Base-by-base conservation (phyloP, 306 rosid species). In the Neltuma alba region DNA sequence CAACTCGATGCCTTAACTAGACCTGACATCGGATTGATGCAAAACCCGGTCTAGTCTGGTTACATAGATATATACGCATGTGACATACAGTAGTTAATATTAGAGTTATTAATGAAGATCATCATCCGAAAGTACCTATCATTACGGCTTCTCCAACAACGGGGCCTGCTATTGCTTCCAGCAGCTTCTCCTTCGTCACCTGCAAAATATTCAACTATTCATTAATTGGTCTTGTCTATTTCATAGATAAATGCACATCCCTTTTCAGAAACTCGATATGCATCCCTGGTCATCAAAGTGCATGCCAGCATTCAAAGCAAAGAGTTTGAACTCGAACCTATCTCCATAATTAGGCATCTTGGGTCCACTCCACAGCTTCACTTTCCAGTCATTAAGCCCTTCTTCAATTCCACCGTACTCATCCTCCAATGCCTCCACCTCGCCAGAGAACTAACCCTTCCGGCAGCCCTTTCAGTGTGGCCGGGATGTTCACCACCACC, bases 321-420 rank as follows among this genome's bases (percentile, higher is more conserved):
- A 82, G 61, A 82, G 81, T 47, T 65, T 60, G 10, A 82, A 82
- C 78, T 82, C 69, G 38, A 82, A 70, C 69, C 69, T 82, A 31
- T 82, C 69, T 0, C 20, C 68, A 82, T 82, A 82, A 72, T 76
- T 76, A 25, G 78, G 31, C 28, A 37, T 8, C 62, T 60, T 82
- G 9, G 85, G 85, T 31, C 81, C 85, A 28, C 78, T 80, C 74
- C 85, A 82, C 31, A 76, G 37, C 5, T 44, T 9, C 28, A 76
- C 81, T 1, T 76, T 76, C 81, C 85, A 76, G 48, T 82, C 81
- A 0, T 82, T 82, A 61, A 76, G 10, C 85, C 85, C 85, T 70
- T 82, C 80, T 48, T 76, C 81, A 70, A 82, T 62, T 8, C 23
- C 48, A n/a, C 23, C 48, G 62, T 60, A 70, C 68, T 70, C 85